phyloP scores from a whole-genome alignment of 139 green algal species.

The Volvox africanus region DNA sequence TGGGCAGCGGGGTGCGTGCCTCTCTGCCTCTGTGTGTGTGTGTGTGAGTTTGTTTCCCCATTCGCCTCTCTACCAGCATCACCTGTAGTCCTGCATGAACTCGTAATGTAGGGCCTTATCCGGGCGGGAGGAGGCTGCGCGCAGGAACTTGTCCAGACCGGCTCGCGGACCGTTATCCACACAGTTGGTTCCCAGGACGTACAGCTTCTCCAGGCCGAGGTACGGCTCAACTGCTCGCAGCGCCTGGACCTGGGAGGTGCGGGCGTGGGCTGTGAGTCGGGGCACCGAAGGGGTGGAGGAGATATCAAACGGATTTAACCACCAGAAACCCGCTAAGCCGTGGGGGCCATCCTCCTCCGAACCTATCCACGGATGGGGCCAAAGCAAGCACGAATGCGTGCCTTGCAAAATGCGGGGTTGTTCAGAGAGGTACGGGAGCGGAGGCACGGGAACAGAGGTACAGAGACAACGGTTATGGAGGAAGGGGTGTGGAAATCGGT shows the following conservation, averaged over 20 bases:
- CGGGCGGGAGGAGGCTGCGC: conserved; percentile 80
- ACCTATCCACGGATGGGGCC: too few relatives aligned
- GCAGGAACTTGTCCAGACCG: conserved; percentile 91
- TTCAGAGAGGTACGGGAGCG: too few relatives aligned
- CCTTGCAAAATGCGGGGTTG: too few relatives aligned
- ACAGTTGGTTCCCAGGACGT: conserved; percentile 96
- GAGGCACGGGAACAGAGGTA: neutral
- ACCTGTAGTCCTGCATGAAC: conserved; percentile 94
- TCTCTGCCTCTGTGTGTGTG: too few relatives aligned
- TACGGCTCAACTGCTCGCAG: conserved; percentile 91
- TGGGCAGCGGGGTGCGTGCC: too few relatives aligned
- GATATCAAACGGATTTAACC: neutral
- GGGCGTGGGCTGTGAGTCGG: neutral
- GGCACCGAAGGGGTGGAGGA: neutral
- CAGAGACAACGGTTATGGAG: too few relatives aligned
- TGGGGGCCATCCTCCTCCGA: too few relatives aligned
- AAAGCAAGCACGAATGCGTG: too few relatives aligned
- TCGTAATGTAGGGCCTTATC: conserved; percentile 92
- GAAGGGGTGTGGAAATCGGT: too few relatives aligned
- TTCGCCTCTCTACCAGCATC: neutral
- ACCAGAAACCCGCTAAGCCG: too few relatives aligned
- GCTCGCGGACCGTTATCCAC: conserved; percentile 89
- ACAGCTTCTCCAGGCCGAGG: conserved; percentile 93
- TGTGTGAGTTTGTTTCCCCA: too few relatives aligned
- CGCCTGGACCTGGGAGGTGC: conserved; percentile 70